These are phyloP conservation scores for Colletotrichum sojae DNA, from an alignment of 2,329 filamentous ascomycete genomes.

Conservation along the genomic window DNA sequence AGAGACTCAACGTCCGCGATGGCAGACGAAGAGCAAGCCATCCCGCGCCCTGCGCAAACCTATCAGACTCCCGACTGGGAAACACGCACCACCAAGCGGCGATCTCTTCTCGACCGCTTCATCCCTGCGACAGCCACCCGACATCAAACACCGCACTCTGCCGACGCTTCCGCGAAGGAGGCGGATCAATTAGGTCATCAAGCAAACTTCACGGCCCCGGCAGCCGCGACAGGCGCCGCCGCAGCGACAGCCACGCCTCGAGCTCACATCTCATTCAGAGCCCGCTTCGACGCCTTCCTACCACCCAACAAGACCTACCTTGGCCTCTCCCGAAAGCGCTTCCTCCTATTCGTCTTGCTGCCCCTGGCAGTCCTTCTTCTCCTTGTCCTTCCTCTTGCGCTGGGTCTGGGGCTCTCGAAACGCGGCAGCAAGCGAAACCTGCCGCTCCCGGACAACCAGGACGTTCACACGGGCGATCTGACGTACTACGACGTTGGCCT, in stretches of 20 bases:
- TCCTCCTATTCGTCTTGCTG: constrained; percentile 27
- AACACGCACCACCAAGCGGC: constrained; percentile 24
- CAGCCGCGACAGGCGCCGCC: neutral
- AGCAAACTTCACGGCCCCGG: neutral
- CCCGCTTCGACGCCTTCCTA: constrained; percentile 31
- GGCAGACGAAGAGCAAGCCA: constrained; percentile 30
- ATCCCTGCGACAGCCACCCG: constrained; percentile 1
- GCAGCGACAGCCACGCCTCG: neutral
- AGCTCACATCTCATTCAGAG: constrained; percentile 5
- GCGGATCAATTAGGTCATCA: constrained; percentile 1
- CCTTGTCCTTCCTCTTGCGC: constrained; percentile 25
- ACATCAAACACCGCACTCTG: neutral
- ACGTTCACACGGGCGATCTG: constrained; percentile 27
- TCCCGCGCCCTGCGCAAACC: constrained; percentile 27
- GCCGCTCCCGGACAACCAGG: constrained; percentile 22
- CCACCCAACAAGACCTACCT: constrained; percentile 29
- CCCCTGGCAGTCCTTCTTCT: constrained; percentile 21
- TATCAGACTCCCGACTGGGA: constrained; percentile 38
- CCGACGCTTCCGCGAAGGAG: constrained; percentile 9
- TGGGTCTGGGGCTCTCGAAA: constrained; percentile 32
- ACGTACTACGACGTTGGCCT: constrained; percentile 78
- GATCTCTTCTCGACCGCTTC: constrained; percentile 24
- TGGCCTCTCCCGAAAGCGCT: constrained; percentile 24
- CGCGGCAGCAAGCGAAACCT: constrained; percentile 14
- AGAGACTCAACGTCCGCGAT: neutral